Evolutionary conservation across 192 early-diverging fungal species (phyloP).

Genomic region (Gamsiella multidivaricata): DNA sequence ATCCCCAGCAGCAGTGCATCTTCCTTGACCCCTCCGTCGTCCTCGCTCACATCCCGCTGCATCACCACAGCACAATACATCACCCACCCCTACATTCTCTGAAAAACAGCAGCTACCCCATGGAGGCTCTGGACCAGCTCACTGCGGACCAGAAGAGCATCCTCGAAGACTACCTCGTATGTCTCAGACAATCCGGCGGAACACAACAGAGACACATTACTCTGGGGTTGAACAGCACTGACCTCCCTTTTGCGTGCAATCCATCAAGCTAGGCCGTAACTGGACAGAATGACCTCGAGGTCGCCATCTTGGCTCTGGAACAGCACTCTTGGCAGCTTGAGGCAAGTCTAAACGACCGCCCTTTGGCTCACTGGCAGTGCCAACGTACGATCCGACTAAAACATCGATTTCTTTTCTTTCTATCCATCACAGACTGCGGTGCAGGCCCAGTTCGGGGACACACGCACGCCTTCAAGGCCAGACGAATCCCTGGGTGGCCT

Average conservation of each 20-base stretch:
- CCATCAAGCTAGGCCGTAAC: conserved; percentile 35
- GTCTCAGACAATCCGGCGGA: not conserved
- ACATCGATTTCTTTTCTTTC: not conserved
- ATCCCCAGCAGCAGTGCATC: no score
- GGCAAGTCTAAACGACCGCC: no score
- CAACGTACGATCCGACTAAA: not conserved
- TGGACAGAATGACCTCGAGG: conserved; percentile 47
- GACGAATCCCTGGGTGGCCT: conserved; percentile 45
- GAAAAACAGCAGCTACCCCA: not conserved
- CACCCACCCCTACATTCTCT: no score
- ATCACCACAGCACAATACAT: no score
- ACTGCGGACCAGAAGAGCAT: conserved; percentile 43
- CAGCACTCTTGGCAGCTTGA: conserved; percentile 53
- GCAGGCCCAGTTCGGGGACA: conserved; percentile 55
- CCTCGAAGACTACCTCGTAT: conserved; percentile 49
- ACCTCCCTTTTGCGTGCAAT: not conserved
- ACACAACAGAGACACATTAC: not conserved
- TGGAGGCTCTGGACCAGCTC: conserved; percentile 44
- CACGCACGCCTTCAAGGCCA: conserved; percentile 21
- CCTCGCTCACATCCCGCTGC: no score
- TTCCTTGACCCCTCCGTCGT: no score
- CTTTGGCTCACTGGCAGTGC: no score
- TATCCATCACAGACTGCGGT: conserved; percentile 34
- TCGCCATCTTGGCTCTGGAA: conserved; percentile 44
- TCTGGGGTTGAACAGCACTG: not conserved